Conservation (phyloP, 2,329 filamentous ascomycete species). For the Clonostachys rosea region DNA sequence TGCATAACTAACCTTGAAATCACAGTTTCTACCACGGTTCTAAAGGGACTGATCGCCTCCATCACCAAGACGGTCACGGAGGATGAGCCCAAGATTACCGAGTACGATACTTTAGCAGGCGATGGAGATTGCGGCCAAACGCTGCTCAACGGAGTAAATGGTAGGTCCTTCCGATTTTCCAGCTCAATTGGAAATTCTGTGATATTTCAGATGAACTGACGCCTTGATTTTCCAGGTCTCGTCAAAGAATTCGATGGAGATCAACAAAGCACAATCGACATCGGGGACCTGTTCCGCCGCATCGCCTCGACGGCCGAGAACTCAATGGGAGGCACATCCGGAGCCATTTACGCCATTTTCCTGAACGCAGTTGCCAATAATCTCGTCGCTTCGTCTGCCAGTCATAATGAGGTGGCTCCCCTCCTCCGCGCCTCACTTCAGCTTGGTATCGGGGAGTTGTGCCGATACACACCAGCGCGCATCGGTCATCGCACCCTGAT, state of each 20-base stretch:
- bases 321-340: slow-evolving; percentile 58
- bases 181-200: slow-evolving; percentile 31
- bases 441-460: slow-evolving; percentile 65
- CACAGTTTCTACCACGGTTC: slow-evolving; percentile 35
- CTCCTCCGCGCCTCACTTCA: slow-evolving; percentile 61
- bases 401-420: slow-evolving; percentile 6
- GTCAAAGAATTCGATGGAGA: slow-evolving; percentile 40
- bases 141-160: slow-evolving; percentile 79
- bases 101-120: slow-evolving; percentile 77
- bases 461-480: slow-evolving; percentile 82
- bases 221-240: slow-evolving; percentile 34
- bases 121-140: slow-evolving; percentile 89
- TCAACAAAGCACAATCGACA: slow-evolving; percentile 43
- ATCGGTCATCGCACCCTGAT: slow-evolving; percentile 87
- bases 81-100: slow-evolving; percentile 67
- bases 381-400: slow-evolving; percentile 32
- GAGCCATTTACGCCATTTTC: slow-evolving; percentile 73
- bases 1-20: not conserved
- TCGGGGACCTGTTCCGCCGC: slow-evolving; percentile 40
- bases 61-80: slow-evolving; percentile 50
- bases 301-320: slow-evolving; percentile 53
- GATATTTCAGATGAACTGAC: slow-evolving; percentile 34
- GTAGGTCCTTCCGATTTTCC: slow-evolving; percentile 22
- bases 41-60: slow-evolving; percentile 46
- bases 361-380: slow-evolving; percentile 76